Conservation (phyloP, 805 yeast species). For the Yarrowia divulgata region DNA sequence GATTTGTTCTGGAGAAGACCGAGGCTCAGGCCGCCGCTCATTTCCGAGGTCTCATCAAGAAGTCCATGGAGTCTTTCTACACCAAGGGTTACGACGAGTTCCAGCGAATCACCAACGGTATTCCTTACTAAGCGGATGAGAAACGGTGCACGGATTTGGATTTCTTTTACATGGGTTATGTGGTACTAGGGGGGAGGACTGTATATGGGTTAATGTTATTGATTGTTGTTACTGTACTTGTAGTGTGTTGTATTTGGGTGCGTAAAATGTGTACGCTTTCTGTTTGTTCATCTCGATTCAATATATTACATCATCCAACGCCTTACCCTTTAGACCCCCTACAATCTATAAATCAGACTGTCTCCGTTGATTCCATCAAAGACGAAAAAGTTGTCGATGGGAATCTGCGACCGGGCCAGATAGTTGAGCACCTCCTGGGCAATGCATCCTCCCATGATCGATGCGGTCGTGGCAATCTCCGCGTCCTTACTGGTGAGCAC, state of each 20-base stretch:
- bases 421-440: constrained; percentile 91
- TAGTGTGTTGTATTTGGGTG: neutral
- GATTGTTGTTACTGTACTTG: neutral
- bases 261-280: neutral
- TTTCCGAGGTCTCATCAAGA: constrained; percentile 76
- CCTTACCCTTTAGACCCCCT: neutral
- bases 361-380: constrained; percentile 74
- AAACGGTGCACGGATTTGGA: no score
- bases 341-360: constrained; percentile 76
- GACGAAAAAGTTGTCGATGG: constrained; percentile 80
- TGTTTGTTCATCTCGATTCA: neutral
- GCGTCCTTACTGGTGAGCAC: constrained; percentile 53
- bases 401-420: constrained; percentile 75
- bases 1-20: constrained; percentile 81
- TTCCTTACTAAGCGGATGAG: constrained; percentile 71
- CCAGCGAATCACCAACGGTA: constrained; percentile 95
- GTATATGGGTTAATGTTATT: constrained; percentile 26
- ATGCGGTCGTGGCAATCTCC: constrained; percentile 83
- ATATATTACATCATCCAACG: constrained; percentile 4
- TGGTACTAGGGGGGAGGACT: constrained; percentile 6
- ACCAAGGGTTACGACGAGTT: constrained; percentile 97
- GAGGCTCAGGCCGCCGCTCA: constrained; percentile 85
- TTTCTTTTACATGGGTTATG: no score
- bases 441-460: constrained; percentile 86
- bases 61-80: constrained; percentile 84